Evolutionary conservation across 2,329 filamentous ascomycete genomes (phyloP).

Genomic region (Arthrobotrys musiformis): DNA sequence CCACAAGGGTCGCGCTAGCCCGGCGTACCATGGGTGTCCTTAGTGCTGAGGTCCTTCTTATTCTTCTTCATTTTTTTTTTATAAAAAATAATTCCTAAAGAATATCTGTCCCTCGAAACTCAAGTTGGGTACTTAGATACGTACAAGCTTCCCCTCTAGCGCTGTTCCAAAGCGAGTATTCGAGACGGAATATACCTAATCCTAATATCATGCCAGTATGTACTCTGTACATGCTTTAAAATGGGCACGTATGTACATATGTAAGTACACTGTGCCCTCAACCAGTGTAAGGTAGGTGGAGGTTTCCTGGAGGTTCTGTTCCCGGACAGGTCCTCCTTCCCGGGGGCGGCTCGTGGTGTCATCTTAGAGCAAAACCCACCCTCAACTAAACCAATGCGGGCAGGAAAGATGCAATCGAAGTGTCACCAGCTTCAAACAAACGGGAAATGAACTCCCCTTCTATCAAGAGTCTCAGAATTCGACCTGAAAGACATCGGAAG

Average conservation of each 20-base stretch:
- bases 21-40: no score
- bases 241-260: not conserved
- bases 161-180: constrained; percentile 8
- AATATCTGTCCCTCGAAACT: no score
- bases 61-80: no score
- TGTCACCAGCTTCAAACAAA: constrained; percentile 17
- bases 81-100: constrained; percentile 6
- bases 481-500: constrained; percentile 11
- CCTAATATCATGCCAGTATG: not conserved
- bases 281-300: not conserved
- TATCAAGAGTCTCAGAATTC: not conserved
- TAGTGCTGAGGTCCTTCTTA: constrained; percentile 27
- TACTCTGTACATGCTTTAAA: not conserved
- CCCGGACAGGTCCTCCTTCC: constrained; percentile 8
- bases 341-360: constrained; percentile 34
- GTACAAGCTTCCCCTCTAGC: not conserved
- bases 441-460: not conserved
- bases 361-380: constrained; percentile 21
- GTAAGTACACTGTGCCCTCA: not conserved
- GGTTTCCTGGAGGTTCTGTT: not conserved
- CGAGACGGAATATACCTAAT: constrained; percentile 42
- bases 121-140: no score
- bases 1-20: not conserved
- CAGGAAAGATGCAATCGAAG: constrained; percentile 6
- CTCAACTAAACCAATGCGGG: constrained; percentile 29